Evolutionary conservation across 2,329 filamentous ascomycete genomes (phyloP).

Genomic region (Drechslerella dactyloides): DNA sequence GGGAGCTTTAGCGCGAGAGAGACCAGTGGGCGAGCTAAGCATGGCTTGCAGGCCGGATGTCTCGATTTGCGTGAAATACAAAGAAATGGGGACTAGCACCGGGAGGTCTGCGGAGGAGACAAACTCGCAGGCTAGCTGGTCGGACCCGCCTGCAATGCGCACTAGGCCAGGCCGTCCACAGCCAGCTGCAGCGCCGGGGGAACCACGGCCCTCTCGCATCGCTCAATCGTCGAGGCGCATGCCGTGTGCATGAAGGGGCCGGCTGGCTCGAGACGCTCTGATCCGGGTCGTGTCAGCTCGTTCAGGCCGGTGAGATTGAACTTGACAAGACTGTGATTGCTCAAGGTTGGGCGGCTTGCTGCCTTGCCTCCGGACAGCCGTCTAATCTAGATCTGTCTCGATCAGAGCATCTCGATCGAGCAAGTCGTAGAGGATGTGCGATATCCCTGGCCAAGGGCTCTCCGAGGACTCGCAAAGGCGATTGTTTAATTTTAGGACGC

Average conservation of each 20-base stretch:
- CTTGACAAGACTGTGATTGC: not conserved
- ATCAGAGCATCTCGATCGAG: conserved; percentile 27
- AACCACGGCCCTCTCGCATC: conserved; percentile 26
- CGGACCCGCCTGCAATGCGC: conserved; percentile 12
- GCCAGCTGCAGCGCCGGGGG: conserved; percentile 18
- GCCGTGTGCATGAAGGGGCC: not conserved
- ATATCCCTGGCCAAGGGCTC: not conserved
- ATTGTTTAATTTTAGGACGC: not conserved
- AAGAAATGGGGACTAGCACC: no score
- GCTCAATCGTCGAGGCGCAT: conserved; percentile 1
- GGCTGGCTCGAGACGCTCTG: not conserved
- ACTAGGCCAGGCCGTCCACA: conserved; percentile 15
- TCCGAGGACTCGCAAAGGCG: not conserved
- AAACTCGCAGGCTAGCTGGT: not conserved
- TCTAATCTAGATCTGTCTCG: conserved; percentile 5
- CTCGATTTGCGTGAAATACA: conserved; percentile 41
- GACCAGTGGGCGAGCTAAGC: not conserved
- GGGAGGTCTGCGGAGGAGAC: no score
- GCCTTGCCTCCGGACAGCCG: not conserved
- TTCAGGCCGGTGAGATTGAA: not conserved
- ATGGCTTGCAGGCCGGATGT: conserved; percentile 33
- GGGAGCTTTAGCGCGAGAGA: conserved; percentile 7
- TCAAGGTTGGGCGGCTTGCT: conserved; percentile 1
- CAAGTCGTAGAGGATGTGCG: conserved; percentile 10
- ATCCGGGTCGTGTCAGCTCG: not conserved